A percentile compares a stretch with the other conserved stretches of the same genome.
phyloP scores from a whole-genome alignment of 441 rosid genomes.

The Pelargonium citronellum region DNA sequence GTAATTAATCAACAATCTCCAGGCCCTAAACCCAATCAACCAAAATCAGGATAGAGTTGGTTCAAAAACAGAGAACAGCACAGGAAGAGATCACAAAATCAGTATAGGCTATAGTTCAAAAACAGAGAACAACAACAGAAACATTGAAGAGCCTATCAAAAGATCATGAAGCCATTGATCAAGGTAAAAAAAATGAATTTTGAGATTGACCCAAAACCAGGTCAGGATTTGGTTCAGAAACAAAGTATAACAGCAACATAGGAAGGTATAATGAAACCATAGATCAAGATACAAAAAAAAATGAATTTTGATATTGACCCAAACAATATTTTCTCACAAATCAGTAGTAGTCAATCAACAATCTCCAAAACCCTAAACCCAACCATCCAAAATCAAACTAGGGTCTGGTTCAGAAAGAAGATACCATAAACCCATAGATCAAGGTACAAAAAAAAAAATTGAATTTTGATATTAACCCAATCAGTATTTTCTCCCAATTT shows the following conservation, averaged over 20 bases:
- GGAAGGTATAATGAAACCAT: too few relatives aligned
- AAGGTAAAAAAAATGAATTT: too few relatives aligned
- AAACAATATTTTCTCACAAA: neutral
- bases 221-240: neutral
- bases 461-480: neutral
- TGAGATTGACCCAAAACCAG: neutral
- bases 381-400: neutral
- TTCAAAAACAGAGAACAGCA: too few relatives aligned
- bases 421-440: too few relatives aligned
- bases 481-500: neutral
- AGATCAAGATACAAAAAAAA: too few relatives aligned
- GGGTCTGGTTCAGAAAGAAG: neutral
- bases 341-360: neutral
- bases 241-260: too few relatives aligned
- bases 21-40: neutral
- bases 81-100: too few relatives aligned
- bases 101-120: too few relatives aligned
- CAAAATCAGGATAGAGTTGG: neutral
- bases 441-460: too few relatives aligned
- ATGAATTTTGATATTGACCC: neutral
- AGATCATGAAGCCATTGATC: too few relatives aligned
- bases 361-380: neutral
- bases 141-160: too few relatives aligned
- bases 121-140: too few relatives aligned
- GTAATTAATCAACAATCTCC: neutral